Evolutionary conservation across 768 basidiomycete genomes (phyloP), one percentile per base, ranked within the genome.

Genomic region (Amanita pallidorosea): DNA sequence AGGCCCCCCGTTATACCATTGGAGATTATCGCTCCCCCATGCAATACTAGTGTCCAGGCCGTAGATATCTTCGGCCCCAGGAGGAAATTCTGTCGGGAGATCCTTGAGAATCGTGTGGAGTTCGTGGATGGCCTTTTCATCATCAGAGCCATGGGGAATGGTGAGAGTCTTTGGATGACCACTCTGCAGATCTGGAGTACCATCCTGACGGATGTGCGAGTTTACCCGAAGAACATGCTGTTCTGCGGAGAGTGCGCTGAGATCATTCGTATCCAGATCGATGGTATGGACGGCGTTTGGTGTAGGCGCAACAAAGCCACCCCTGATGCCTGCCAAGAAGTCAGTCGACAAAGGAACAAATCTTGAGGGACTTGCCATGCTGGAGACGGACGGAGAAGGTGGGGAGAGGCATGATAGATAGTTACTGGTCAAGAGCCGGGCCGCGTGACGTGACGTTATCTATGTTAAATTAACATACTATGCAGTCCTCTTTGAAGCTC

Each of bases 401-500:
- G 47, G 67, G 55, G 27, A 74, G 71, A 38, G 78, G 57, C 74
- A 77, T 77, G 66, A n/a, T 29, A 23, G 25, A 9, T 23, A 27
- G 27, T 27, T 27, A 49, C 6, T 12, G 31, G 18, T 23, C 17
- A 22, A 31, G 43, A 7, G 41, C 12, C 31, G 27, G 6, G 43
- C 18, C n/a, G 11, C 33, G 42, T 51, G 42, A 51, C 42, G 50
- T 51, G 34, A 51, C 50, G 42, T 45, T 45, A 45, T 41, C 22
- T 51, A 43, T 23, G 2, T 5, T 23, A n/a, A n/a, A 27, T 42
- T 51, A 51, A 20, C 50, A 51, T 22, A 51, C 50, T 51, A 51
- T n/a, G 71, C 93, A 96, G 61, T 96, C 93, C 63, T 96, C 93
- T 61, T 88, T 92, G 61, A 95, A 89, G 63, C 85, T 88, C 46